Conservation (phyloP, 2,329 filamentous ascomycete genomes). For the Colletotrichum spaethianum region DNA sequence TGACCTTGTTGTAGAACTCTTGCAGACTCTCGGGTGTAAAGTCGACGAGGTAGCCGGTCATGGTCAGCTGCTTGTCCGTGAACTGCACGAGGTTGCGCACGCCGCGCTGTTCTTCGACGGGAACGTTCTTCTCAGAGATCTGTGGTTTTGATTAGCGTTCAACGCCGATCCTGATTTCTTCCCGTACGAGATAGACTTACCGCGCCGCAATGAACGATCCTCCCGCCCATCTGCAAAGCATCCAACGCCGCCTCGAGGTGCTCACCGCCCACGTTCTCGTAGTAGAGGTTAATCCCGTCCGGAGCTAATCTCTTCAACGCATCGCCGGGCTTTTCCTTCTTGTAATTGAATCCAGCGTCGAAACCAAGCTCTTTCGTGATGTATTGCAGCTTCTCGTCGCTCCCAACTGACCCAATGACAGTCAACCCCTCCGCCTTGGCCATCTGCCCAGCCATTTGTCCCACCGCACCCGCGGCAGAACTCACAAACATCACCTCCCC, state of each 20-base stretch:
- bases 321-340: constrained; percentile 77
- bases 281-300: constrained; percentile 84
- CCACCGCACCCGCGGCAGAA: constrained; percentile 81
- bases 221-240: constrained; percentile 73
- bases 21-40: constrained; percentile 76
- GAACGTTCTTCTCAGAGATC: constrained; percentile 81
- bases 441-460: constrained; percentile 81
- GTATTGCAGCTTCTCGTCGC: constrained; percentile 81
- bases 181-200: constrained; percentile 56
- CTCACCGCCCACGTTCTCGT: constrained; percentile 85
- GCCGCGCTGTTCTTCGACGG: constrained; percentile 68
- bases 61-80: constrained; percentile 75
- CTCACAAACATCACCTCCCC: constrained; percentile 85
- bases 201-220: constrained; percentile 75
- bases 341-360: constrained; percentile 85
- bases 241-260: constrained; percentile 74
- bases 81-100: constrained; percentile 76
- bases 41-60: constrained; percentile 84
- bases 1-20: constrained; percentile 82
- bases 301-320: constrained; percentile 78
- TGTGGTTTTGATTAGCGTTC: not conserved
- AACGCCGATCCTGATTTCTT: not conserved
- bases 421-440: constrained; percentile 82
- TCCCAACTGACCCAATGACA: constrained; percentile 82
- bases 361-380: constrained; percentile 79